Percentiles rank a stretch among this genome's conserved stretches.
Evolutionary conservation across 805 yeast genomes (phyloP).

Genomic region (Wickerhamiella nectarea): DNA sequence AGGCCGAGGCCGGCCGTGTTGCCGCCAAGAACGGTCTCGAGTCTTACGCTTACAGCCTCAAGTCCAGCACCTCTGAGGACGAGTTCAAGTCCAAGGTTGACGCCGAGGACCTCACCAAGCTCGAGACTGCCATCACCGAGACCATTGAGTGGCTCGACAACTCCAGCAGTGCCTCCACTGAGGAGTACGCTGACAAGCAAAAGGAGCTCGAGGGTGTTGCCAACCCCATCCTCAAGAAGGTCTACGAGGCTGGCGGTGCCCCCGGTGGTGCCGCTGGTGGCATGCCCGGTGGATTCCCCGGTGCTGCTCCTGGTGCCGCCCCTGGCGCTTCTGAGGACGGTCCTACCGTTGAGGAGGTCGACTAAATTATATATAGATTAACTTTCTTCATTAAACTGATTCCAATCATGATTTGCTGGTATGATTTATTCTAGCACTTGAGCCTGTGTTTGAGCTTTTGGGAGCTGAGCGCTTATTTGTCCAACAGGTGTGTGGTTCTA

Average conservation of each 20-base stretch:
- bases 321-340: slow-evolving; percentile 38
- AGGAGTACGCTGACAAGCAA: slow-evolving; percentile 85
- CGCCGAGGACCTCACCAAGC: slow-evolving; percentile 23
- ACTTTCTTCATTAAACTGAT: neutral
- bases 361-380: slow-evolving; percentile 29
- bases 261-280: slow-evolving; percentile 64
- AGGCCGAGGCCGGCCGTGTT: slow-evolving; percentile 98
- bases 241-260: slow-evolving; percentile 82
- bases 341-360: slow-evolving; percentile 76
- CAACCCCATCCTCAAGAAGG: slow-evolving; percentile 93
- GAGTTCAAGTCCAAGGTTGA: slow-evolving; percentile 74
- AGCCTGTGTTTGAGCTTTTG: too few species aligned
- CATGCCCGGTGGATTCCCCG: slow-evolving; percentile 40
- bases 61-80: slow-evolving; percentile 95
- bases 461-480: too few species aligned
- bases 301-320: slow-evolving; percentile 50
- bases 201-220: slow-evolving; percentile 92
- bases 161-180: slow-evolving; percentile 61
- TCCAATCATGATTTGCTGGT: too few species aligned
- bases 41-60: slow-evolving; percentile 93
- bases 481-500: too few species aligned
- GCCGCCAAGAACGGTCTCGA: slow-evolving; percentile 99
- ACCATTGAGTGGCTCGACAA: slow-evolving; percentile 65
- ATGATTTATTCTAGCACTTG: too few species aligned
- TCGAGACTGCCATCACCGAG: slow-evolving; percentile 23